Evolutionary conservation across 2,329 filamentous ascomycete species (phyloP).

Genomic region (Penicillium concentricum): DNA sequence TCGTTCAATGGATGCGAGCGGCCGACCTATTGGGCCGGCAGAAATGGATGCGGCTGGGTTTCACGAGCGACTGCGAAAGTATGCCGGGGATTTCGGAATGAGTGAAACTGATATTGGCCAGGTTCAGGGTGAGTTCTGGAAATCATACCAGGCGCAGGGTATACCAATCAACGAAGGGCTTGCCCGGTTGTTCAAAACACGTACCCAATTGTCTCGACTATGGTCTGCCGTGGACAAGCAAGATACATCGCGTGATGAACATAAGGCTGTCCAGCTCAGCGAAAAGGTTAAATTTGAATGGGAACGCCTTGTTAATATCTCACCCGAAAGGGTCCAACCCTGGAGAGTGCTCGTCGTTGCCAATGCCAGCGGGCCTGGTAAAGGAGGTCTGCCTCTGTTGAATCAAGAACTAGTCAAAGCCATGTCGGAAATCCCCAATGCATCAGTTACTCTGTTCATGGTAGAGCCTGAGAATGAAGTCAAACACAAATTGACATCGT

Average conservation of each 20-base stretch:
- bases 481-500: not conserved
- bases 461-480: not conserved
- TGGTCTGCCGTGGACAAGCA: not conserved
- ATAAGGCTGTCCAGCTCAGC: not conserved
- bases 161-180: not conserved
- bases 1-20: not conserved
- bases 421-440: not conserved
- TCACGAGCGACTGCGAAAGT: conserved; percentile 1
- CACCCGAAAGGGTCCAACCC: not conserved
- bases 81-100: conserved; percentile 3
- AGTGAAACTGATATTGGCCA: conserved; percentile 1
- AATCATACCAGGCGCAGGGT: not conserved
- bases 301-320: conserved; percentile 1
- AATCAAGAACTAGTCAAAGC: conserved; percentile 4
- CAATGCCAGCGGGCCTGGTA: not conserved
- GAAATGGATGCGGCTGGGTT: conserved; percentile 4
- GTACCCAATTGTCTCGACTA: conserved; percentile 1
- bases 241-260: not conserved
- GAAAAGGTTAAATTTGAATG: not conserved
- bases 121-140: not conserved
- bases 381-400: not conserved
- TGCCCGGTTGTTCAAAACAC: not conserved
- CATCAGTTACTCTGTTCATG: not conserved
- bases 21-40: not conserved
- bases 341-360: not conserved